Base-by-base conservation (phyloP, 345 rosid species). In the Erodium maritimum region DNA sequence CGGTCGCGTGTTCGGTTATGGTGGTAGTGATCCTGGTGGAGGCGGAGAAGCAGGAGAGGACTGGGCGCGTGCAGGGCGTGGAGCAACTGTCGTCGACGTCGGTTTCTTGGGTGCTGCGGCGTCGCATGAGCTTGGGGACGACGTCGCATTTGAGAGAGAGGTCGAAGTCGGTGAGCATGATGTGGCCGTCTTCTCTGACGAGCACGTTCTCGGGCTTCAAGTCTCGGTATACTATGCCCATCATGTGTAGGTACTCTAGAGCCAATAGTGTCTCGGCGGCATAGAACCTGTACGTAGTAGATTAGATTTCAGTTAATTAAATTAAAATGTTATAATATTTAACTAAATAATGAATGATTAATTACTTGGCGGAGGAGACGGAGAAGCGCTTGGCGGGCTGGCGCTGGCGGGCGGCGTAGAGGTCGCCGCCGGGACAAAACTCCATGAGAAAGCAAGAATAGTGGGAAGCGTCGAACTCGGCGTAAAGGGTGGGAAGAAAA, bases 381-480 rank as follows among this genome's bases (percentile, higher is more conserved):
- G 52, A 42, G 57, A 91, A 91, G 22, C 88, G 79, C 62, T 79
- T 86, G 61, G 71, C 70, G 3, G 82, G 91, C 68, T 77, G 98
- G 29, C 93, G 85, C 58, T 76, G 88, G 19, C 93, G 70, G n/a
- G 84, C 77, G 22, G 90, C 81, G 50, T 91, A 88, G 53, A 91
- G 72, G 67, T 91, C 98, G 1, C 97, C 96, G 1, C 96, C 96
- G 16, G 96, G 83, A 46, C 97, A 91, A 55, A 72, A 88, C 82
- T 91, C 98, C 95, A 88, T 88, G 6, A 88, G 86, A 53, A 91
- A 67, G 71, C 93, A 91, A 23, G 96, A 88, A 77, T 91, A 91
- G 66, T 88, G 98, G 54, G 96, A 88, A 70, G 93, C 90, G 17
- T 86, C 88, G 50, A 91, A 91, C 63, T 88, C 80, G 1, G 98